phyloP scores from a whole-genome alignment of 345 rosid genomes.

The Linum usitatissimum region DNA sequence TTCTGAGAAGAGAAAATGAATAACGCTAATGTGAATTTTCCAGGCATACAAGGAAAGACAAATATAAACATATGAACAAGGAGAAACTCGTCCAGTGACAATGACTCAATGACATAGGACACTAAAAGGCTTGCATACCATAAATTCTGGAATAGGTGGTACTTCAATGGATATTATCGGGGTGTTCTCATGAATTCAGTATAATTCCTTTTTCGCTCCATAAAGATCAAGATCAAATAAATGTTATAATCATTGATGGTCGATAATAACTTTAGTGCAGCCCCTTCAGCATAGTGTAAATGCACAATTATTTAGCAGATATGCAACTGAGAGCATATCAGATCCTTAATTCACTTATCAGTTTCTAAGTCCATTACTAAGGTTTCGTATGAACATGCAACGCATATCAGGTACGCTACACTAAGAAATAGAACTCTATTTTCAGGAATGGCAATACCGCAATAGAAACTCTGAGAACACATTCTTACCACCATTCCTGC shows the following conservation, averaged over 20 bases:
- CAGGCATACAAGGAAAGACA: neutral
- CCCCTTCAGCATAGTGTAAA: neutral
- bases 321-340: neutral
- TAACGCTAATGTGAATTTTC: neutral
- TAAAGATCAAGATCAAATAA: too few relatives aligned
- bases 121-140: neutral
- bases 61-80: neutral
- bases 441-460: neutral
- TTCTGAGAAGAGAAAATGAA: neutral
- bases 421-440: constrained; percentile 2
- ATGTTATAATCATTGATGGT: too few relatives aligned
- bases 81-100: neutral
- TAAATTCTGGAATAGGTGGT: neutral
- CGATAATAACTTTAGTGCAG: neutral
- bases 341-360: neutral
- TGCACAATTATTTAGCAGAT: neutral
- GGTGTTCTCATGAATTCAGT: too few relatives aligned
- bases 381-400: neutral
- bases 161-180: too few relatives aligned
- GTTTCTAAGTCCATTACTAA: neutral
- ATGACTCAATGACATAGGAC: neutral
- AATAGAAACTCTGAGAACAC: neutral
- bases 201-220: too few relatives aligned
- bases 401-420: neutral
- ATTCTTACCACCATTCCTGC: constrained; percentile 74